Percentiles rank a stretch among this genome's conserved stretches.
phyloP scores from a whole-genome alignment of 2,329 filamentous ascomycete species.

The Colletotrichum sp. region DNA sequence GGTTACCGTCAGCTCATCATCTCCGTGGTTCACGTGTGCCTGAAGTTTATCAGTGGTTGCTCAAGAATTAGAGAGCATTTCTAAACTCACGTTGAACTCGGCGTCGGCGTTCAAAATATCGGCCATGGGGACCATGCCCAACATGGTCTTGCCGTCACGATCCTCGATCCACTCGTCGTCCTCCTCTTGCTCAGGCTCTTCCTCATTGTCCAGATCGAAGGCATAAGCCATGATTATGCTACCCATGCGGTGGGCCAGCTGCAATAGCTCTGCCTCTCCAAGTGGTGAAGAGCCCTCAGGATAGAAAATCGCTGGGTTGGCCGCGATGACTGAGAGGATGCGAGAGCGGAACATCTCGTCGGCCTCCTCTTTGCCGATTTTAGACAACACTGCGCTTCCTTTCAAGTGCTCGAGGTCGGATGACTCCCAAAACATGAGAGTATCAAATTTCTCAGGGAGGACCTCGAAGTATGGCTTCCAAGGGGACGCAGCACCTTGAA shows the following conservation, averaged over 20 bases:
- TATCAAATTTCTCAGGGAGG: conserved; percentile 76
- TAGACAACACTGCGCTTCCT: conserved; percentile 75
- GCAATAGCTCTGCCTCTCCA: conserved; percentile 50
- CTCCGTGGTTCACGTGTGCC: conserved; percentile 60
- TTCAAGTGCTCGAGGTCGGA: conserved; percentile 75
- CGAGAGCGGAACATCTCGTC: conserved; percentile 69
- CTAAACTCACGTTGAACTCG: conserved; percentile 73
- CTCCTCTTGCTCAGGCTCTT: conserved; percentile 64
- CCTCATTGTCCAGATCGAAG: conserved; percentile 74
- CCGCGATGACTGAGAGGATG: conserved; percentile 56
- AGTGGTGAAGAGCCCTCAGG: conserved; percentile 34
- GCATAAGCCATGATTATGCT: conserved; percentile 93
- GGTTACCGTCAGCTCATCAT: conserved; percentile 70
- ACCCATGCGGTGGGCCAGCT: conserved; percentile 78
- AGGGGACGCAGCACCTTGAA: conserved; percentile 61
- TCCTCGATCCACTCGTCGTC: conserved; percentile 71
- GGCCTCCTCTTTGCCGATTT: conserved; percentile 77
- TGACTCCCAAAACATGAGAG: conserved; percentile 86
- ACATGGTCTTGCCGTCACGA: conserved; percentile 59
- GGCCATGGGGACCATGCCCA: conserved; percentile 91
- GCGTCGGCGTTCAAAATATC: conserved; percentile 91
- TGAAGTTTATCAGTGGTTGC: conserved; percentile 24
- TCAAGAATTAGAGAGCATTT: no score
- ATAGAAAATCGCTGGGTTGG: conserved; percentile 51
- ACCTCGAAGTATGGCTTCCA: conserved; percentile 84